A percentile compares a stretch with the other conserved stretches of the same genome.
Conservation (phyloP, 495 filamentous ascomycete genomes). For the Chlorociboria aeruginascens region DNA sequence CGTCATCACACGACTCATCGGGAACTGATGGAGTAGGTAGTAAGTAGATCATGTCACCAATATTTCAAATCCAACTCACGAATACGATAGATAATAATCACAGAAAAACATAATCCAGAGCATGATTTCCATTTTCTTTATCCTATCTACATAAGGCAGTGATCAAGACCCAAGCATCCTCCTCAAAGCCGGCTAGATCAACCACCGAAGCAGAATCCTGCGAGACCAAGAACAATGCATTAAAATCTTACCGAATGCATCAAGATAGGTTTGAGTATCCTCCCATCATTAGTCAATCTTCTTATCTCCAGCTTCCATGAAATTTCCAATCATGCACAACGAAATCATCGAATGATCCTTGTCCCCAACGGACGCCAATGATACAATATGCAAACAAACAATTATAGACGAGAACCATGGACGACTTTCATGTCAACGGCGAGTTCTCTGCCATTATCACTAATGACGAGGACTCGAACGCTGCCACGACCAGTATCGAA, state of each 20-base stretch:
- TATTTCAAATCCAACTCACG: no score
- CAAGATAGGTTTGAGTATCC: background rate
- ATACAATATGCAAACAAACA: constrained; percentile 13
- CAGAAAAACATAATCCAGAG: no score
- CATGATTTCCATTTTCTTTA: background rate
- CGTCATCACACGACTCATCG: no score
- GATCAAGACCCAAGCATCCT: background rate
- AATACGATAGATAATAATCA: no score
- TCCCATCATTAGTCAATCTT: constrained; percentile 13
- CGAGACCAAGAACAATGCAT: constrained; percentile 8
- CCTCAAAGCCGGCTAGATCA: constrained; percentile 13
- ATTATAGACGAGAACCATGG: constrained; percentile 53
- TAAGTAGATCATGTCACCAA: no score
- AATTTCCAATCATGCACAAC: background rate
- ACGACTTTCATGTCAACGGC: constrained; percentile 99
- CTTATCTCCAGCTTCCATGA: constrained; percentile 7
- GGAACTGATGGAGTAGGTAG: no score
- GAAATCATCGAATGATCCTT: no score
- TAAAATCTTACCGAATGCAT: background rate
- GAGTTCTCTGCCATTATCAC: constrained; percentile 85
- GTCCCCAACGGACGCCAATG: background rate
- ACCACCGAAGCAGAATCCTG: constrained; percentile 5
- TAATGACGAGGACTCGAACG: constrained; percentile 91
- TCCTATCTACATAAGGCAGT: constrained; percentile 8
- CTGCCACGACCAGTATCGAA: constrained; percentile 89